Conservation (phyloP, 2,329 filamentous ascomycete genomes). For the Apiospora saccharicola region DNA sequence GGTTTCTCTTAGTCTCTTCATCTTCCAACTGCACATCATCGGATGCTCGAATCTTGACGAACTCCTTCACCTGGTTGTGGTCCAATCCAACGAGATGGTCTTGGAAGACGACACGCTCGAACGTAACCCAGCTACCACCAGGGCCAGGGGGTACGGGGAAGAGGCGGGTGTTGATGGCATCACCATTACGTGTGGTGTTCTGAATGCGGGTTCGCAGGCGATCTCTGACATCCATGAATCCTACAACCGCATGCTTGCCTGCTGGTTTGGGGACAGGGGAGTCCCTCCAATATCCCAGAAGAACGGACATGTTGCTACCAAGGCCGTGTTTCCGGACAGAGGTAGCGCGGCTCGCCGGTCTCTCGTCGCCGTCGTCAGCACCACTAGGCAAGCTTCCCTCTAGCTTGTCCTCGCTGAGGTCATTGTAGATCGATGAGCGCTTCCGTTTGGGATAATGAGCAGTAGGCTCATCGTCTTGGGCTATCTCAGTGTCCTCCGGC, state of each 20-base stretch:
- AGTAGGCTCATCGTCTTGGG: constrained; percentile 44
- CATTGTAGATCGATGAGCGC: constrained; percentile 57
- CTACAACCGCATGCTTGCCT: constrained; percentile 65
- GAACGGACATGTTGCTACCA: constrained; percentile 52
- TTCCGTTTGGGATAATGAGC: constrained; percentile 64
- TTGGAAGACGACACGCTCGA: constrained; percentile 66
- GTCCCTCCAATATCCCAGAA: constrained; percentile 68
- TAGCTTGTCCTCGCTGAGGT: constrained; percentile 57
- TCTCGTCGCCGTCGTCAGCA: constrained; percentile 39
- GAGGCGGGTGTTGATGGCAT: constrained; percentile 53
- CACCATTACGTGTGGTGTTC: constrained; percentile 55
- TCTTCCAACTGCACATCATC: constrained; percentile 44
- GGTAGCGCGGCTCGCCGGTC: constrained; percentile 34
- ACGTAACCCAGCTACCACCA: constrained; percentile 70
- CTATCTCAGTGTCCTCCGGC: constrained; percentile 54
- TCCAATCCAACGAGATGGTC: constrained; percentile 62
- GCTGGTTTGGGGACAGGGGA: constrained; percentile 57
- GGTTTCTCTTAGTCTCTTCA: constrained; percentile 43
- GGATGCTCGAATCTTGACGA: constrained; percentile 62
- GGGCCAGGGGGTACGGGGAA: constrained; percentile 61
- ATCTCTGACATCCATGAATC: constrained; percentile 68
- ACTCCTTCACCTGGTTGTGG: constrained; percentile 67
- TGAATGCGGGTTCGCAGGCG: constrained; percentile 67
- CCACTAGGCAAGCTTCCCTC: constrained; percentile 45
- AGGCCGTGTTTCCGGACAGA: constrained; percentile 38